Evolutionary conservation across 306 rosid genomes (phyloP).

Genomic region (Cicer pinnatifidum): DNA sequence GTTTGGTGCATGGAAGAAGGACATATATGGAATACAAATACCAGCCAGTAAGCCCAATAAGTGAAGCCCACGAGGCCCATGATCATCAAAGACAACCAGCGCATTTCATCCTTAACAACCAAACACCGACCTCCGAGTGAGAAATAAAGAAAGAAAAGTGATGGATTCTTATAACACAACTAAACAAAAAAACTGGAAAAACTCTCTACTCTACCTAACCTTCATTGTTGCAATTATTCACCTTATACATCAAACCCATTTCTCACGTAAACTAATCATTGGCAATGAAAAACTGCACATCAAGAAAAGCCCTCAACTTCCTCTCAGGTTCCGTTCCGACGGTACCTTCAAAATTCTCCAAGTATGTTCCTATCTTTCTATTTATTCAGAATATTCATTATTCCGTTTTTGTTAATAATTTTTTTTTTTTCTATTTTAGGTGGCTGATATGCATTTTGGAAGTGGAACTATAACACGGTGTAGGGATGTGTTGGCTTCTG

Average conservation of each 20-base stretch:
- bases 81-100: no score
- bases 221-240: conserved; percentile 43
- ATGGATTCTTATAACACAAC: conserved; percentile 26
- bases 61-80: neutral
- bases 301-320: conserved; percentile 65
- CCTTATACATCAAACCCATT: conserved; percentile 48
- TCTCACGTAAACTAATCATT: conserved; percentile 47
- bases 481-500: conserved; percentile 71
- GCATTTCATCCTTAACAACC: neutral
- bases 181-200: conserved; percentile 46
- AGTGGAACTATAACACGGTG: conserved; percentile 66
- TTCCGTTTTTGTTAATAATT: neutral
- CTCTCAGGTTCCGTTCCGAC: conserved; percentile 79
- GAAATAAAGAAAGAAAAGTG: neutral
- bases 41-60: neutral
- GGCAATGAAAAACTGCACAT: conserved; percentile 52
- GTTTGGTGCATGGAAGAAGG: no score
- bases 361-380: conserved; percentile 35
- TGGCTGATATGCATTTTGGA: conserved; percentile 95
- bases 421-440: conserved; percentile 46
- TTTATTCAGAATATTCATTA: neutral
- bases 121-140: neutral
- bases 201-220: conserved; percentile 52
- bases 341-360: conserved; percentile 94
- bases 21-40: no score